These are phyloP conservation scores for Carpinus fangiana DNA, from an alignment of 306 rosid species.

Conservation along the genomic window DNA sequence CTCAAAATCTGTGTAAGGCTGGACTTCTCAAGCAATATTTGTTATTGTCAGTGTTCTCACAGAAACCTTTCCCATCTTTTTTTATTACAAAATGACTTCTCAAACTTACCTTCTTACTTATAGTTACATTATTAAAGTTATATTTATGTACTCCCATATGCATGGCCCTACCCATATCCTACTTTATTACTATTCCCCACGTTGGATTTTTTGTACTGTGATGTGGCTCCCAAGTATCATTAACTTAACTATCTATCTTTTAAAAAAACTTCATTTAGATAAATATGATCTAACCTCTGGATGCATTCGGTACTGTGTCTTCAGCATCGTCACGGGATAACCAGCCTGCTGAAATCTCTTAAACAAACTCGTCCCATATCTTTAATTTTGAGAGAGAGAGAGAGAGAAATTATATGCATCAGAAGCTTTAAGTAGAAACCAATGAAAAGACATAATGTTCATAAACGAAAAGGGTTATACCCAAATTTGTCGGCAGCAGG, in stretches of 20 bases:
- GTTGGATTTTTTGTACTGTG: neutral
- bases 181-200: neutral
- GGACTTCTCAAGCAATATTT: too few species aligned
- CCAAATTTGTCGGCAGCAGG: constrained; percentile 66
- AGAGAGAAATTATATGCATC: constrained; percentile 7
- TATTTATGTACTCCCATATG: neutral
- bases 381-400: constrained; percentile 37
- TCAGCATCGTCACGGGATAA: constrained; percentile 93
- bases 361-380: constrained; percentile 86
- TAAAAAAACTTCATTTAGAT: constrained; percentile 14
- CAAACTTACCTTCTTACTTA: neutral
- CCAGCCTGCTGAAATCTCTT: constrained; percentile 84
- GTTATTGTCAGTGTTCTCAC: too few species aligned
- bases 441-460: constrained; percentile 4
- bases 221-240: neutral
- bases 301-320: constrained; percentile 98
- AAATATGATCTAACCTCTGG: constrained; percentile 74
- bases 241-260: constrained; percentile 20
- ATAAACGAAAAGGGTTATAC: constrained; percentile 36
- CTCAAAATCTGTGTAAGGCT: too few species aligned
- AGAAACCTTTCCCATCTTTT: neutral
- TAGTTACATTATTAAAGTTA: neutral
- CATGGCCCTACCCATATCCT: too few species aligned
- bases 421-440: constrained; percentile 14
- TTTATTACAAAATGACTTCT: neutral